Evolutionary conservation across 805 yeast genomes (phyloP).

Genomic region (Spathaspora arborariae): DNA sequence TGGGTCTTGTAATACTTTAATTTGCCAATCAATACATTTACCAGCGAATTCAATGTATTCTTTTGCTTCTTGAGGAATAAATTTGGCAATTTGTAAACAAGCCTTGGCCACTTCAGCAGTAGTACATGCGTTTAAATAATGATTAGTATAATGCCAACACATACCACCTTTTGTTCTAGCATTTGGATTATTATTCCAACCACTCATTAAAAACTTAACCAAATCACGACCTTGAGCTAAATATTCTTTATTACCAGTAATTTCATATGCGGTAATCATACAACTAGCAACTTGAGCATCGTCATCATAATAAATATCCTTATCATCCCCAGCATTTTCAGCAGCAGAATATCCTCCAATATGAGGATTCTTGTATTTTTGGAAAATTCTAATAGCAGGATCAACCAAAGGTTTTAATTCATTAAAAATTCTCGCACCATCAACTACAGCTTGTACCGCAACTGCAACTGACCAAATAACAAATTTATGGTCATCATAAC

Average conservation of each 20-base stretch:
- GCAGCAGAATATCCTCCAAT: conserved; percentile 63
- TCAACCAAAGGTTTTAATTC: conserved; percentile 52
- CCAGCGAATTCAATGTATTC: conserved; percentile 56
- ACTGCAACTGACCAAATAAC: conserved; percentile 70
- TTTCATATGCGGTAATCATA: conserved; percentile 63
- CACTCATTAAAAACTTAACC: conserved; percentile 60
- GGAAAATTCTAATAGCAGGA: conserved; percentile 48
- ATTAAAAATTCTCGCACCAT: conserved; percentile 54
- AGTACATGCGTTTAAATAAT: conserved; percentile 61
- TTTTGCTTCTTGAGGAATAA: conserved; percentile 45
- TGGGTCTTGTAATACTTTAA: conserved; percentile 48
- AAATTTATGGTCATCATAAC: conserved; percentile 48
- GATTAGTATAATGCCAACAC: conserved; percentile 60
- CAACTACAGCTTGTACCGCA: conserved; percentile 63
- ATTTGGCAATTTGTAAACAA: conserved; percentile 52
- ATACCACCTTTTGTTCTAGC: conserved; percentile 55
- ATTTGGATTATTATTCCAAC: conserved; percentile 48
- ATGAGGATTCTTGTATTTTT: conserved; percentile 47
- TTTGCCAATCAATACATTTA: conserved; percentile 56
- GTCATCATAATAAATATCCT: conserved; percentile 69
- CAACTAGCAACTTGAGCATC: conserved; percentile 73
- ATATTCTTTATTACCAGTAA: conserved; percentile 51
- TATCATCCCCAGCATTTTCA: conserved; percentile 53
- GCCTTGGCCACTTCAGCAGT: conserved; percentile 66
- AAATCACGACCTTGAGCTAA: conserved; percentile 56